Evolutionary conservation across 352 stramenopile genomes (phyloP), one percentile per base, ranked within the genome.

Genomic region (Phytophthora pini): DNA sequence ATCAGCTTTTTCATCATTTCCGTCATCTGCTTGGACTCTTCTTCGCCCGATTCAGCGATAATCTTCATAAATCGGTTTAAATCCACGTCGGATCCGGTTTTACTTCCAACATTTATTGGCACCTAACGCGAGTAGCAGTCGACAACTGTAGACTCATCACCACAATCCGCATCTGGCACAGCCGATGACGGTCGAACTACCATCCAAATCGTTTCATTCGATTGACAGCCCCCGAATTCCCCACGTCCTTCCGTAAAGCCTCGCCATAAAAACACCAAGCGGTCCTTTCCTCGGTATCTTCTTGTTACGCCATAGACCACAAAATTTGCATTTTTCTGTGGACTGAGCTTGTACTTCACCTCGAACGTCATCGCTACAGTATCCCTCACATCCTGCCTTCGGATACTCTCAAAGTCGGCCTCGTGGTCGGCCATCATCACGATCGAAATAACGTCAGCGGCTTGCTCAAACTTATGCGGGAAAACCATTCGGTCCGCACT

Each of bases 341-440:
- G 27, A 0, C 40, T 45, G 3, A 55, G 29, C 2, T 49, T 26
- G n/a, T 68, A 76, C 15, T 67, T 68, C 0, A 65, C 6, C 2
- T 48, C n/a, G 29, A 72, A 79, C 34, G 72, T 80, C 41, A 70
- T 56, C 0, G 64, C 62, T 8, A 76, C 38, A 3, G 71, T 78
- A 38, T 78, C 56, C 45, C 39, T 47, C 29, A n/a, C 41, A 24
- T 36, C 51, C 26, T 43, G 40, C n/a, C 6, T 36, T 12, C 39
- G 52, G 6, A 27, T 41, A 34, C n/a, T 39, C 7, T 47, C 40
- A 8, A 61, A 26, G 32, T 32, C n/a, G 3, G 12, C n/a, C 0
- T 41, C 39, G 32, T 40, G 26, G 24, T 65, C 47, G 0, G 61
- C 50, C 61, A 70, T 54, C 15, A 71, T 58, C 9, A 65, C 47